Conservation (phyloP, 2,329 filamentous ascomycete species). For the Podosphaera aphanis region DNA sequence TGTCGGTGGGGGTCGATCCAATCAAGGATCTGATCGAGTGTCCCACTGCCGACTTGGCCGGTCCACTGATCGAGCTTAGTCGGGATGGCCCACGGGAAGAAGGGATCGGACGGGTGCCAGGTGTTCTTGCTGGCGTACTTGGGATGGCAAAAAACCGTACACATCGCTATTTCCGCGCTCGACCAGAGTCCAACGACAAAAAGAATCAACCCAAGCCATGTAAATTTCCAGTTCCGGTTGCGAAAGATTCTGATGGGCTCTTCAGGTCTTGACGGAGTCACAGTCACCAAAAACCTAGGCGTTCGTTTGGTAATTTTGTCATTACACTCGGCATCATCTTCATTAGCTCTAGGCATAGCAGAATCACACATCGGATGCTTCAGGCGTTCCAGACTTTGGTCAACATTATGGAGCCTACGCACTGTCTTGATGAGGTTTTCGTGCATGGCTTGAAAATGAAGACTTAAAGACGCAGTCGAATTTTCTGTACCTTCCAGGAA, state of each 20-base stretch:
- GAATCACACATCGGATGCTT: too few species aligned
- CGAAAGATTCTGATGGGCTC: neutral
- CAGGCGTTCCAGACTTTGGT: too few species aligned
- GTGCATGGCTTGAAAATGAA: too few species aligned
- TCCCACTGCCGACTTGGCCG: constrained; percentile 6
- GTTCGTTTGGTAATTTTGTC: constrained; percentile 7
- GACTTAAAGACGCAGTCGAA: neutral
- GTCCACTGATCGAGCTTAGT: constrained; percentile 39
- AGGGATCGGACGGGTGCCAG: constrained; percentile 34
- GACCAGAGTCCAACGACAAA: constrained; percentile 28
- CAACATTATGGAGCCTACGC: too few species aligned
- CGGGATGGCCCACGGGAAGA: constrained; percentile 35
- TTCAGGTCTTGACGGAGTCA: neutral
- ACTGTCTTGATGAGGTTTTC: too few species aligned
- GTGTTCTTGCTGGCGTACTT: constrained; percentile 22
- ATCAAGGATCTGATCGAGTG: neutral
- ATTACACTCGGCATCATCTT: neutral
- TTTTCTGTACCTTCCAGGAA: constrained; percentile 3
- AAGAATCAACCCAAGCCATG: constrained; percentile 12
- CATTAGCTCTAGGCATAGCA: neutral
- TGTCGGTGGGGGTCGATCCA: constrained; percentile 1
- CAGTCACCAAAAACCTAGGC: constrained; percentile 5
- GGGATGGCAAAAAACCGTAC: constrained; percentile 29
- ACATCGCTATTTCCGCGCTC: constrained; percentile 28
- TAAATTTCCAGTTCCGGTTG: constrained; percentile 8